Evolutionary conservation across 139 green algal genomes (phyloP).

Genomic region (Tetradesmus obliquus): DNA sequence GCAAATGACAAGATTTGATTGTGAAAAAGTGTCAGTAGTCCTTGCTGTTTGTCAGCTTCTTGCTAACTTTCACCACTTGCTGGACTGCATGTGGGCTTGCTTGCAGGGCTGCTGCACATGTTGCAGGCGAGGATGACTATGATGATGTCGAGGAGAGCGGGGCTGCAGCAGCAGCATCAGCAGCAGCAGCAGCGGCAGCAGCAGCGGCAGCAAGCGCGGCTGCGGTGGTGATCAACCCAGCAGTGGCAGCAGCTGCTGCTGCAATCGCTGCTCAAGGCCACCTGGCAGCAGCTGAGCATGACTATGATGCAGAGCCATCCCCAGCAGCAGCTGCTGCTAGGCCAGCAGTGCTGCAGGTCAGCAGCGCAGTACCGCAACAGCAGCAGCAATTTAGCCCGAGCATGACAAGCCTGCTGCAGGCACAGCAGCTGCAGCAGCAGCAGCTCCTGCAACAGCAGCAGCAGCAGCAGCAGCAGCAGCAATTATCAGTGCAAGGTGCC

Average conservation of each 20-base stretch:
- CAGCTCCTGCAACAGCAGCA: neutral
- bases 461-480: conserved; percentile 23
- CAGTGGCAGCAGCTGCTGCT: conserved; percentile 23
- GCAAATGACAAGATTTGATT: too few species aligned
- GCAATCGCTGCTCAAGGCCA: neutral
- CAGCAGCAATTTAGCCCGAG: neutral
- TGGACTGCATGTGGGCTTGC: neutral
- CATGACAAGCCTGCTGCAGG: neutral
- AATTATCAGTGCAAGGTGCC: neutral
- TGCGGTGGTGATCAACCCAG: neutral
- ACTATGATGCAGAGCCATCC: neutral
- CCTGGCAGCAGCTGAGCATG: neutral
- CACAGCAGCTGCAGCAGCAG: conserved; percentile 9
- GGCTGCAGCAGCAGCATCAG: neutral
- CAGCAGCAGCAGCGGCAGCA: conserved; percentile 23
- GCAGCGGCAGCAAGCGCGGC: neutral
- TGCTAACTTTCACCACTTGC: too few species aligned
- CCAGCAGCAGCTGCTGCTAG: neutral
- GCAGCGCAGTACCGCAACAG: neutral
- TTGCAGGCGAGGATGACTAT: conserved; percentile 47
- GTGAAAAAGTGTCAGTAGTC: too few species aligned
- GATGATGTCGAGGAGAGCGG: conserved; percentile 28
- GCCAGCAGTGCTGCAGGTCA: neutral
- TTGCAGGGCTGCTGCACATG: neutral
- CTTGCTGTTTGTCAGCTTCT: too few species aligned